phyloP scores from a whole-genome alignment of 2,329 filamentous ascomycete genomes.

The Colletotrichum lentis region DNA sequence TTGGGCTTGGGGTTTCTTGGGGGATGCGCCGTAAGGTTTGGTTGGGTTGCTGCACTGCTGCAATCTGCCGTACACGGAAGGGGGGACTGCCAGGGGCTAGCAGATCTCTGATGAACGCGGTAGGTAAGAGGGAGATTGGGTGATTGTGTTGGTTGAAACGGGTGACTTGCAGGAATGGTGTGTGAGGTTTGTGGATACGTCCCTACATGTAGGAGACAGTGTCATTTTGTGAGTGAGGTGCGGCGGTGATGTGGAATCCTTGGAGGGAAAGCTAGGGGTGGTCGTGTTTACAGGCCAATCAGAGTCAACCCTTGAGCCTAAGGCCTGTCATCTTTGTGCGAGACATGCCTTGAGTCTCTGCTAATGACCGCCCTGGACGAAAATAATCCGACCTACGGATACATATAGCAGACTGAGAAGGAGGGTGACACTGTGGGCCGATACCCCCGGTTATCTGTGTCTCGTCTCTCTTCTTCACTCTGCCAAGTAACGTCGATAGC shows the following conservation, averaged over 20 bases:
- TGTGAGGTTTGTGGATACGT: neutral
- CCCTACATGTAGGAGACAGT: neutral
- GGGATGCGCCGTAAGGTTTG: neutral
- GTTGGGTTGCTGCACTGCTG: neutral
- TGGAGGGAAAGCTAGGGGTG: neutral
- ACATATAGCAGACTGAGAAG: neutral
- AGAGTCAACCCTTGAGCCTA: neutral
- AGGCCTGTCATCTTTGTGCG: neutral
- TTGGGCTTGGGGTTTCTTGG: neutral
- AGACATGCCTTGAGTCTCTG: neutral
- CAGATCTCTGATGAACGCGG: conserved; percentile 3
- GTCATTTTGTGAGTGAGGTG: conserved; percentile 2
- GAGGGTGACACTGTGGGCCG: neutral
- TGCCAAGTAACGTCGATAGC: neutral
- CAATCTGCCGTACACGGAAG: neutral
- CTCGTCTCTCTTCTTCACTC: neutral
- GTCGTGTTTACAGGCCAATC: conserved; percentile 19
- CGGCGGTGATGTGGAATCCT: neutral
- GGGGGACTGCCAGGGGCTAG: neutral
- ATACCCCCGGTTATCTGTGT: neutral
- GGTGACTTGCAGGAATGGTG: conserved; percentile 8
- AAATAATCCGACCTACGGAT: neutral
- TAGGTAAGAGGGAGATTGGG: neutral
- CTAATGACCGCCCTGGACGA: neutral
- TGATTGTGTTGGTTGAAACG: neutral